Conservation (phyloP, 2,329 filamentous ascomycete species). For the Amauroascus verrucosus region DNA sequence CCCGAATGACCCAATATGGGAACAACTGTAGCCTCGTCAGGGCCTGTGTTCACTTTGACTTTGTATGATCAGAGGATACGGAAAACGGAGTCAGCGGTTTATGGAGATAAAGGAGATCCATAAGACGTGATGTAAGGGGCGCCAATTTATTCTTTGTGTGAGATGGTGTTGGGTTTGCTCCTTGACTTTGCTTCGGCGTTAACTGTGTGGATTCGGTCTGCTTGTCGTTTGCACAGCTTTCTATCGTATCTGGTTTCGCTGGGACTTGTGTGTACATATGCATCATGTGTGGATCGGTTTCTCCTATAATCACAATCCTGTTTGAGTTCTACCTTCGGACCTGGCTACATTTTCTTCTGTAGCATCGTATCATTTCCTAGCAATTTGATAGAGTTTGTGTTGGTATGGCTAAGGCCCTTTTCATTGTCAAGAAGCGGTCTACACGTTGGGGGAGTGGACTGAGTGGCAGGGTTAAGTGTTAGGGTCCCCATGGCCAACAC, state of each 20-base stretch:
- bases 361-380: no score
- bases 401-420: no score
- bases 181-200: background rate
- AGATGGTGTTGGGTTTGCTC: background rate
- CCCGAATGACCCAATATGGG: background rate
- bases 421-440: no score
- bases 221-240: background rate
- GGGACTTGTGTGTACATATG: conserved; percentile 1
- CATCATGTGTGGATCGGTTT: background rate
- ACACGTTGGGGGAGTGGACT: no score
- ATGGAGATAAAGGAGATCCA: background rate
- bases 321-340: background rate
- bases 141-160: background rate
- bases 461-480: no score
- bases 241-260: background rate
- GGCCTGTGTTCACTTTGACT: background rate
- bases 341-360: no score
- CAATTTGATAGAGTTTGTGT: no score
- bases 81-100: background rate
- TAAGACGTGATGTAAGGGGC: conserved; percentile 1
- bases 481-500: no score
- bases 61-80: background rate
- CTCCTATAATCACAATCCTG: background rate
- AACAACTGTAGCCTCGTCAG: background rate
- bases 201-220: background rate